Evolutionary conservation across 2,329 filamentous ascomycete species (phyloP).

Genomic region (Colletotrichum endophyticum): DNA sequence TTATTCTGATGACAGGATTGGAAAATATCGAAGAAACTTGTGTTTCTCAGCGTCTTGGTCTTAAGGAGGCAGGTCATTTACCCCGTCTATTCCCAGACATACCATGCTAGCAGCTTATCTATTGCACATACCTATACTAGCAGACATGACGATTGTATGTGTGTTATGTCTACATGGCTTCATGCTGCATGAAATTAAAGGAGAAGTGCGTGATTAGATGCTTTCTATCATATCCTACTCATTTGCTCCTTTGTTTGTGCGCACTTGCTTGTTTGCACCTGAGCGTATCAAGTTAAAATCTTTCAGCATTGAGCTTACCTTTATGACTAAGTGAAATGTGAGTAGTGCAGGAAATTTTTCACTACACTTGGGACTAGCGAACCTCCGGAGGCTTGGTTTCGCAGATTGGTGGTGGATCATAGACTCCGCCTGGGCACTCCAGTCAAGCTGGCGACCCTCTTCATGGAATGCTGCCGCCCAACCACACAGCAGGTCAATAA

Average conservation of each 20-base stretch:
- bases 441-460: neutral
- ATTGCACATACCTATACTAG: neutral
- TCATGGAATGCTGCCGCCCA: neutral
- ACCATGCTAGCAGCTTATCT: neutral
- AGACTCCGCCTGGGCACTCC: neutral
- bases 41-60: neutral
- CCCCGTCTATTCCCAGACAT: neutral
- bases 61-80: neutral
- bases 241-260: neutral
- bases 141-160: neutral
- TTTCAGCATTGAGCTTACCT: neutral
- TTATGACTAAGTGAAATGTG: neutral
- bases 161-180: neutral
- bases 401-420: neutral
- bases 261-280: neutral
- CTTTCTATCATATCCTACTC: neutral
- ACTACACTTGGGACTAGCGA: neutral
- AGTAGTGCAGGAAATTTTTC: neutral
- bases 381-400: neutral
- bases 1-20: neutral
- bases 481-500: neutral
- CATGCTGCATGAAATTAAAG: no score
- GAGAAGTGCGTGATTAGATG: no score
- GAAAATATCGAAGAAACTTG: neutral
- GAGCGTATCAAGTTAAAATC: neutral